Evolutionary conservation across 2,329 filamentous ascomycete species (phyloP).

Genomic region (Phialemoniopsis sp.): DNA sequence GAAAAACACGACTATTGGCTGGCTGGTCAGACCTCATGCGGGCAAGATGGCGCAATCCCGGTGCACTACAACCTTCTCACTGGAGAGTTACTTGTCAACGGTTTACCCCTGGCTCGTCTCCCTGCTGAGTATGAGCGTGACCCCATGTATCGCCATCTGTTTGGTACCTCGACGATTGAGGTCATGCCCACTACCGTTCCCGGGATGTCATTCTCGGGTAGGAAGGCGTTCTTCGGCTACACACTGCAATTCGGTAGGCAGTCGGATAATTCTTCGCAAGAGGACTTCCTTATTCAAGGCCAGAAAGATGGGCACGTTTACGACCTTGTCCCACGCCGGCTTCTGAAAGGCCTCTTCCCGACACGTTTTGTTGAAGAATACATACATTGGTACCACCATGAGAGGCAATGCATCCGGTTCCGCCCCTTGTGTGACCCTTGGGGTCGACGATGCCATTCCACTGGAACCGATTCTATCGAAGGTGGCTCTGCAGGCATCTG

Average conservation of each 20-base stretch:
- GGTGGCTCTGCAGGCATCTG: too few relatives aligned
- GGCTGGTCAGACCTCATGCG: conserved; percentile 7
- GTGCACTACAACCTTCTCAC: conserved; percentile 47
- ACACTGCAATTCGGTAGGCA: conserved; percentile 28
- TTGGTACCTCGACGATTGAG: conserved; percentile 35
- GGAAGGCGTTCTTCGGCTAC: conserved; percentile 20
- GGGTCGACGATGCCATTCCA: too few relatives aligned
- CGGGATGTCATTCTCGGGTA: conserved; percentile 36
- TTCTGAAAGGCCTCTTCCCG: conserved; percentile 25
- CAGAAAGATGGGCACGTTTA: conserved; percentile 3
- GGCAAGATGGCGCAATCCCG: conserved; percentile 4
- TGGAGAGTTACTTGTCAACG: conserved; percentile 48
- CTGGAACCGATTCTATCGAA: too few relatives aligned
- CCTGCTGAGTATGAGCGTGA: conserved; percentile 38
- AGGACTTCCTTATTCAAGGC: conserved; percentile 26
- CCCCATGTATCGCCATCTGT: conserved; percentile 33
- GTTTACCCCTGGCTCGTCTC: conserved; percentile 39
- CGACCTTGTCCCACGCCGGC: conserved; percentile 34
- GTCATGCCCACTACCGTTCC: conserved; percentile 30
- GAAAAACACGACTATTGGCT: conserved; percentile 11
- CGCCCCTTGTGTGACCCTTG: conserved; percentile 18
- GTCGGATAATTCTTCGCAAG: neutral
- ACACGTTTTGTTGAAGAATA: conserved; percentile 28
- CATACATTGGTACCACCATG: conserved; percentile 41
- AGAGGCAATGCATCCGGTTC: conserved; percentile 23